Percentiles rank a stretch among this genome's conserved stretches.
Conservation (phyloP, 2,329 filamentous ascomycete genomes). For the Penicillium sumatraense region DNA sequence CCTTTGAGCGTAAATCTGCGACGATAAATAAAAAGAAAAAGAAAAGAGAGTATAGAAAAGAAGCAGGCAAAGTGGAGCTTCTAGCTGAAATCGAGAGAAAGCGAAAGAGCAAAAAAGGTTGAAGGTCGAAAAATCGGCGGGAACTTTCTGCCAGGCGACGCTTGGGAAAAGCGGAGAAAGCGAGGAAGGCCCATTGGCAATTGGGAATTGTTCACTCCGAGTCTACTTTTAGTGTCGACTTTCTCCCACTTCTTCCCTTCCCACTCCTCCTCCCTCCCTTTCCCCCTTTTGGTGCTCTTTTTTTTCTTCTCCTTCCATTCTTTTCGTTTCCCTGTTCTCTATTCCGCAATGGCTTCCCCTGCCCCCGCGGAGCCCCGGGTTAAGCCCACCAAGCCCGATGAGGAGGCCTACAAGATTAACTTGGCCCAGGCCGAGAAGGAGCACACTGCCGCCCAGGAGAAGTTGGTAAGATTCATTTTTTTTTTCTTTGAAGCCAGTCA, state of each 20-base stretch:
- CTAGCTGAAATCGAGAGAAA: too few species aligned
- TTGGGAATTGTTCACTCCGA: not conserved
- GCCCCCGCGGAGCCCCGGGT: slow-evolving; percentile 41
- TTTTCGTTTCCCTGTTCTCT: slow-evolving; percentile 16
- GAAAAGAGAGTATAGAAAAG: too few species aligned
- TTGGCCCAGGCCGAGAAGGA: slow-evolving; percentile 85
- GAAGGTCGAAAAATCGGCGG: slow-evolving; percentile 30
- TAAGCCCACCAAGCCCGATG: slow-evolving; percentile 85
- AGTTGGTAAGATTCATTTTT: slow-evolving; percentile 57
- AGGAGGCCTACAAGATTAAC: slow-evolving; percentile 78
- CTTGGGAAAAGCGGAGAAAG: slow-evolving; percentile 35
- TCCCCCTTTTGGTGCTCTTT: slow-evolving; percentile 4
- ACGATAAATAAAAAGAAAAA: not conserved
- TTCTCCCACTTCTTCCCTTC: slow-evolving; percentile 29
- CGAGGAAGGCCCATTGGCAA: slow-evolving; percentile 29
- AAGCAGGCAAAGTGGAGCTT: too few species aligned
- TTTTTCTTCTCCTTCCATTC: slow-evolving; percentile 14
- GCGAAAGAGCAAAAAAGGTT: slow-evolving; percentile 11
- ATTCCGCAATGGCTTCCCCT: slow-evolving; percentile 43
- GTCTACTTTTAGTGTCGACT: not conserved
- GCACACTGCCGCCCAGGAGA: slow-evolving; percentile 75
- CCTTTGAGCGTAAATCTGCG: too few species aligned
- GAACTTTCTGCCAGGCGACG: slow-evolving; percentile 35
- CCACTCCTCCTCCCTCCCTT: slow-evolving; percentile 22
- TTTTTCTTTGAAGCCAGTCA: not conserved